Conservation (phyloP, 768 basidiomycete genomes). For the Tulasnella sp. region DNA sequence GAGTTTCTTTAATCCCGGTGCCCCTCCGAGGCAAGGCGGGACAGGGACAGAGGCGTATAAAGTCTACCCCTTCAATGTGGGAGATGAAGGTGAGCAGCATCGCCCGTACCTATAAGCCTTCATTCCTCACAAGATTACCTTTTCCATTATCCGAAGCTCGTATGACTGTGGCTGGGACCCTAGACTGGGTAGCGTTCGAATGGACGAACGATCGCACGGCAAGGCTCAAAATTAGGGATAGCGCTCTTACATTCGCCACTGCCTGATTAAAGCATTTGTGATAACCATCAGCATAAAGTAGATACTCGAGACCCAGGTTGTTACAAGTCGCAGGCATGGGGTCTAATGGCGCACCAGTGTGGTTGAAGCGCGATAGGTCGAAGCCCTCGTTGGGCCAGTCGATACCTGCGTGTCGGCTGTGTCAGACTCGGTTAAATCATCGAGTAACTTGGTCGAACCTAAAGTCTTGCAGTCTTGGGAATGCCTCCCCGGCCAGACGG, state of each 20-base stretch:
- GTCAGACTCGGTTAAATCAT: background rate
- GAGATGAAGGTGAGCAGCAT: slow-evolving; percentile 62
- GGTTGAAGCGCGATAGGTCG: slow-evolving; percentile 61
- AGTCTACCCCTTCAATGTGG: slow-evolving; percentile 77
- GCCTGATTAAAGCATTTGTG: slow-evolving; percentile 28
- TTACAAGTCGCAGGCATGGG: slow-evolving; percentile 51
- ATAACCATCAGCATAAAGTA: background rate
- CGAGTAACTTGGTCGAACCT: background rate
- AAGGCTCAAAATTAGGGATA: slow-evolving; percentile 75
- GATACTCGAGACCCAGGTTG: background rate
- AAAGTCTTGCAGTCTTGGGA: slow-evolving; percentile 50
- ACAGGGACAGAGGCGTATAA: slow-evolving; percentile 85
- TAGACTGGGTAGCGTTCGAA: slow-evolving; percentile 72
- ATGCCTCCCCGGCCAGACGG: slow-evolving; percentile 45
- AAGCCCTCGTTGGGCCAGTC: slow-evolving; percentile 60
- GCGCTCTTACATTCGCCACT: slow-evolving; percentile 83
- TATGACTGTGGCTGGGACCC: slow-evolving; percentile 57
- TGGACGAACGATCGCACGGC: slow-evolving; percentile 85
- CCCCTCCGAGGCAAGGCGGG: slow-evolving; percentile 81
- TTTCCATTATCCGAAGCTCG: slow-evolving; percentile 39
- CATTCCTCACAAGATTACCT: background rate
- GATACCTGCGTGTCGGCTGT: slow-evolving; percentile 36
- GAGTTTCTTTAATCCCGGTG: slow-evolving; percentile 86
- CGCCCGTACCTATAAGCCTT: background rate
- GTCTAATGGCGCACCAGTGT: slow-evolving; percentile 64